Percentiles rank a stretch among this genome's conserved stretches.
These are phyloP conservation scores for Bauhinia variegata DNA, from an alignment of 306 rosid species.

Conservation along the genomic window DNA sequence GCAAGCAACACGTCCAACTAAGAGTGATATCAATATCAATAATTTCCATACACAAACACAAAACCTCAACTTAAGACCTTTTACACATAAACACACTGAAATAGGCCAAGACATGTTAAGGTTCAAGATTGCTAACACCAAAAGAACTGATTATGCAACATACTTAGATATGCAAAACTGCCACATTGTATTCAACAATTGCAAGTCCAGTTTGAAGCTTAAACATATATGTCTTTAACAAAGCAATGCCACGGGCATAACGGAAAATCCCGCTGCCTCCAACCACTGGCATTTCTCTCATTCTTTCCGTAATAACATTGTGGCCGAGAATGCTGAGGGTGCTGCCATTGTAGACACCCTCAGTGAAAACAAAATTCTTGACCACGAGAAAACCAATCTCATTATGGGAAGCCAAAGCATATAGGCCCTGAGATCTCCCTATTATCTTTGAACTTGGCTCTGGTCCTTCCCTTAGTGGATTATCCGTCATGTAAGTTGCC, in stretches of 20 bases:
- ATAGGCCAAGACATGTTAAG: too few species aligned
- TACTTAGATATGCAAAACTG: constrained; percentile 22
- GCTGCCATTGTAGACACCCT: constrained; percentile 36
- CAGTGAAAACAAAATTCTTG: constrained; percentile 31
- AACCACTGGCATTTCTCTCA: constrained; percentile 40
- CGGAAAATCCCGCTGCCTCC: constrained; percentile 41
- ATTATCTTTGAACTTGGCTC: constrained; percentile 36
- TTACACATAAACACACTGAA: too few species aligned
- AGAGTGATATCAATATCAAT: too few species aligned
- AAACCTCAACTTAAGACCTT: too few species aligned
- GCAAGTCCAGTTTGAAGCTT: constrained; percentile 29
- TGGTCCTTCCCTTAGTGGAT: constrained; percentile 41
- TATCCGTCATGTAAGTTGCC: constrained; percentile 34
- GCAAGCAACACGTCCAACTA: too few species aligned
- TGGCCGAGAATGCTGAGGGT: constrained; percentile 38
- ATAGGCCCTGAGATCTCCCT: constrained; percentile 47
- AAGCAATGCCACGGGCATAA: constrained; percentile 33
- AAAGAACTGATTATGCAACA: background rate
- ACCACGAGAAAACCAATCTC: constrained; percentile 37
- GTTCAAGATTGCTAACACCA: background rate
- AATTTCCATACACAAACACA: too few species aligned
- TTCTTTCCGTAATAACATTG: constrained; percentile 14
- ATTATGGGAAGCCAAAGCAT: constrained; percentile 44
- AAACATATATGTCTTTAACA: constrained; percentile 30
- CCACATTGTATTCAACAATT: constrained; percentile 43